phyloP scores from a whole-genome alignment of 257 asterid species.

The Petunia secreta region DNA sequence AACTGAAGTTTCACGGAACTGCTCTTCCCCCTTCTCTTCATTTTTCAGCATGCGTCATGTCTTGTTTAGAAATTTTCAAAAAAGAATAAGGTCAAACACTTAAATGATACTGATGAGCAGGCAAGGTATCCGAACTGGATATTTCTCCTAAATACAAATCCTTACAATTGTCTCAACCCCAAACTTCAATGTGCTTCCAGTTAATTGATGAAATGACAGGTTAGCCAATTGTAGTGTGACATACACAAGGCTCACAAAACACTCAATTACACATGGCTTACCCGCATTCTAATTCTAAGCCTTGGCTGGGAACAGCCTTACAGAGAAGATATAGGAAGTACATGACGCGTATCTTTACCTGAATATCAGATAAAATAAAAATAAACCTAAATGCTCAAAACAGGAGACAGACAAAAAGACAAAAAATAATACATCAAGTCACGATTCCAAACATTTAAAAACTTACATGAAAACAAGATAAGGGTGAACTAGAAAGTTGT shows the following conservation, averaged over 20 bases:
- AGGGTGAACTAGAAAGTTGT: not conserved
- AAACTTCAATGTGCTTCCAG: slow-evolving; percentile 1
- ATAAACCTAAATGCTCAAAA: slow-evolving; percentile 17
- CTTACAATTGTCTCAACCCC: slow-evolving; percentile 23
- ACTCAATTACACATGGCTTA: not conserved
- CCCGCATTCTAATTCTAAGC: slow-evolving; percentile 3
- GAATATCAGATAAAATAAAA: slow-evolving; percentile 3
- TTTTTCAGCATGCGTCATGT: slow-evolving; percentile 18
- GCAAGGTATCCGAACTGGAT: not conserved
- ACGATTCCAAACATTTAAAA: slow-evolving; percentile 19
- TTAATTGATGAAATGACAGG: slow-evolving; percentile 2
- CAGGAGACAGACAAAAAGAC: not conserved
- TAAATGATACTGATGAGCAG: not conserved
- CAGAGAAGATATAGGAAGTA: not conserved
- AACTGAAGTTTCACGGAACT: slow-evolving; percentile 16
- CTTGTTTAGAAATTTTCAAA: not conserved
- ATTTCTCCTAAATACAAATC: not conserved
- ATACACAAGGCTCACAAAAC: slow-evolving; percentile 5
- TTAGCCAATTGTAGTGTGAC: not conserved
- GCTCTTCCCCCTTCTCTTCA: not conserved
- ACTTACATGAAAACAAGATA: not conserved
- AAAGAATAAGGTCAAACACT: slow-evolving; percentile 14
- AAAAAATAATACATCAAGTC: not conserved
- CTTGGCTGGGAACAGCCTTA: slow-evolving; percentile 4
- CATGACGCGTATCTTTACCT: not conserved